Evolutionary conservation across 768 basidiomycete genomes (phyloP).

Genomic region (Hericium coralloides): DNA sequence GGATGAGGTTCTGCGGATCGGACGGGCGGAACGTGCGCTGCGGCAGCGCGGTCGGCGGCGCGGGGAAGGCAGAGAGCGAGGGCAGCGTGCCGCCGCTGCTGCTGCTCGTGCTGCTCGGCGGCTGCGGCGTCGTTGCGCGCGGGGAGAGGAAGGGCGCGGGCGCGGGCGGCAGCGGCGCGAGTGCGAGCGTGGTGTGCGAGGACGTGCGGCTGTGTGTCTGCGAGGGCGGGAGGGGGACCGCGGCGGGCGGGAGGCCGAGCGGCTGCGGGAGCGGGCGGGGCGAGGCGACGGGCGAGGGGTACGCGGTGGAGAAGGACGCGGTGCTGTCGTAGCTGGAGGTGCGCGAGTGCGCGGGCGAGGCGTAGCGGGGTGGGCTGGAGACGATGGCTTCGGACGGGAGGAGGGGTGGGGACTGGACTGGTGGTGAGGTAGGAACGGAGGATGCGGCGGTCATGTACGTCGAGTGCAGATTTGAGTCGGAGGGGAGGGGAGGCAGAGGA

Average conservation of each 20-base stretch:
- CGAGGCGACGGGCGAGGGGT: too few species aligned
- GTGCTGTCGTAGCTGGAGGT: too few species aligned
- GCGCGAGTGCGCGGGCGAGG: too few species aligned
- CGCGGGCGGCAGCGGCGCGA: not conserved
- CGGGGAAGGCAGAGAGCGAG: not conserved
- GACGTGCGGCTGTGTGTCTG: too few species aligned
- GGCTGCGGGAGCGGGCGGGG: too few species aligned
- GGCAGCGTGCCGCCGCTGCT: not conserved
- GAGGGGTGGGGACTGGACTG: too few species aligned
- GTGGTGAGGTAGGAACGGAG: not conserved
- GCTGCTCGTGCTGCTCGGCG: not conserved
- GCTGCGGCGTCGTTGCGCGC: not conserved
- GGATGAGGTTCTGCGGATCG: constrained; percentile 10
- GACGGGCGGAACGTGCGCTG: not conserved
- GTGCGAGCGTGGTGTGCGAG: too few species aligned
- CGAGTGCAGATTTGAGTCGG: not conserved
- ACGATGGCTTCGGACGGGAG: too few species aligned
- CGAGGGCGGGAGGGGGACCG: too few species aligned
- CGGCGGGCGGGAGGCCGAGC: too few species aligned
- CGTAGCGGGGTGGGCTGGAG: too few species aligned
- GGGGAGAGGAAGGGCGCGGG: not conserved
- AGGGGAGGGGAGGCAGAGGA: not conserved
- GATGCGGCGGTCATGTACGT: not conserved
- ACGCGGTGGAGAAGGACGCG: too few species aligned
- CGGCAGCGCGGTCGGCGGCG: not conserved